Conservation (phyloP, 1,284 basidiomycete genomes). For the Phaffia rhodozyma region DNA sequence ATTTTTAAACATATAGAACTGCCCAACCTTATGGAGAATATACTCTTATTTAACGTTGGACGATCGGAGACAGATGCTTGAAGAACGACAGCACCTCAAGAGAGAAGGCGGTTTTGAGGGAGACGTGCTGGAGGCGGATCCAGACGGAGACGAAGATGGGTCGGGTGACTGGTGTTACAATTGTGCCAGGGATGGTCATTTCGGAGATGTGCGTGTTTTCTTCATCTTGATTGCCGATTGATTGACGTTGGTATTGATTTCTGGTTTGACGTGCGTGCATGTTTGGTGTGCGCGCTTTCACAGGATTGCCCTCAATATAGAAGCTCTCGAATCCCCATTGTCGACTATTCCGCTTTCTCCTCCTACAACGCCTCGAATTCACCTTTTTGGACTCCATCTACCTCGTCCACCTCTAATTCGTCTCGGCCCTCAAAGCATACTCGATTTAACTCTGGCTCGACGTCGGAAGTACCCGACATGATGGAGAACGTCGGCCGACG, state of each 20-base stretch:
- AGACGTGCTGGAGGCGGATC: constrained; percentile 20
- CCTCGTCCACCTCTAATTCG: constrained; percentile 6
- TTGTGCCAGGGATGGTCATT: constrained; percentile 64
- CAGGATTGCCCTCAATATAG: constrained; percentile 59
- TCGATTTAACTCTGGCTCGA: background rate
- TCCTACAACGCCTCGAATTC: constrained; percentile 43
- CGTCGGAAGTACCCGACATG: background rate
- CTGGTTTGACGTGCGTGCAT: constrained; percentile 1
- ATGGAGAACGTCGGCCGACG: constrained; percentile 14
- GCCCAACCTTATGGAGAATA: constrained; percentile 74
- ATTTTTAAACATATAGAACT: constrained; percentile 47
- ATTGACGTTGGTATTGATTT: background rate
- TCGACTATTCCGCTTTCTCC: constrained; percentile 64
- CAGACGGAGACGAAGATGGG: constrained; percentile 33
- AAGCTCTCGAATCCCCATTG: constrained; percentile 42
- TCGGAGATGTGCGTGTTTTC: constrained; percentile 60
- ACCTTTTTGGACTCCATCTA: constrained; percentile 7
- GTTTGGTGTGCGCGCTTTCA: constrained; percentile 4
- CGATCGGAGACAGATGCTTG: constrained; percentile 44
- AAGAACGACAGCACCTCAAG: constrained; percentile 56
- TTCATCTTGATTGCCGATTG: background rate
- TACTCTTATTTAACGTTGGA: constrained; percentile 60
- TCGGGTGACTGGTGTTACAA: constrained; percentile 76
- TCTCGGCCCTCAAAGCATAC: background rate
- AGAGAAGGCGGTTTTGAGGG: constrained; percentile 14